These are phyloP conservation scores for Clarireedia sp. DNA, from an alignment of 2,329 filamentous ascomycete genomes.

Conservation along the genomic window DNA sequence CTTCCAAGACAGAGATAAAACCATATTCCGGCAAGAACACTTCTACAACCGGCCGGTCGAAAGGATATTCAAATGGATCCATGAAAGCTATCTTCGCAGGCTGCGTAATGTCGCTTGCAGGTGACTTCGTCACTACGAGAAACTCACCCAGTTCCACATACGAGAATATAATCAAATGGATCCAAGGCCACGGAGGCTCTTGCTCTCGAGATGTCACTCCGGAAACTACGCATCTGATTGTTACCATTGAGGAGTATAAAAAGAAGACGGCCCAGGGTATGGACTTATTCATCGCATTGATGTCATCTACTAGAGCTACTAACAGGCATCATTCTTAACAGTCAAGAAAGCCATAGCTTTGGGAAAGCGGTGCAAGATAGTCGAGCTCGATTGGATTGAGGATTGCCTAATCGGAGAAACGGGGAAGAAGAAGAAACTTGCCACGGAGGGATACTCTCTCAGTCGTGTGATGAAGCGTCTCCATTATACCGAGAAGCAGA, in stretches of 20 bases:
- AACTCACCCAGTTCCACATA: constrained; percentile 32
- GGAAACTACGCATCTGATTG: constrained; percentile 65
- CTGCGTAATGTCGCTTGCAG: constrained; percentile 48
- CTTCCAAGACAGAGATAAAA: not conserved
- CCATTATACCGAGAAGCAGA: constrained; percentile 33
- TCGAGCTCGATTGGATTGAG: constrained; percentile 39
- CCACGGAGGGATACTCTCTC: constrained; percentile 18
- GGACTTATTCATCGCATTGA: not conserved
- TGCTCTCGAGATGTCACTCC: constrained; percentile 45
- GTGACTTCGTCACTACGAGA: constrained; percentile 39
- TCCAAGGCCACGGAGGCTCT: constrained; percentile 51
- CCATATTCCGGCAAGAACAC: not conserved
- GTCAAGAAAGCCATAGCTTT: constrained; percentile 34
- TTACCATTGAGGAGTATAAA: constrained; percentile 53
- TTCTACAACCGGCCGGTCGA: not conserved
- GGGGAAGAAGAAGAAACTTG: constrained; percentile 22
- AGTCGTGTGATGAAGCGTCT: constrained; percentile 16
- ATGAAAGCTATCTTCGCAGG: constrained; percentile 40
- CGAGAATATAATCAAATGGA: constrained; percentile 58
- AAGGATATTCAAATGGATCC: constrained; percentile 3
- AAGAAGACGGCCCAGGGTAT: constrained; percentile 20
- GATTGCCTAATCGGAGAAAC: constrained; percentile 31
- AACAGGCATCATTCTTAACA: constrained; percentile 14
- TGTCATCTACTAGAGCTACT: not conserved
- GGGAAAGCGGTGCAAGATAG: constrained; percentile 33